Evolutionary conservation across 1,284 basidiomycete genomes (phyloP).

Genomic region (Rhodotorula sp.): DNA sequence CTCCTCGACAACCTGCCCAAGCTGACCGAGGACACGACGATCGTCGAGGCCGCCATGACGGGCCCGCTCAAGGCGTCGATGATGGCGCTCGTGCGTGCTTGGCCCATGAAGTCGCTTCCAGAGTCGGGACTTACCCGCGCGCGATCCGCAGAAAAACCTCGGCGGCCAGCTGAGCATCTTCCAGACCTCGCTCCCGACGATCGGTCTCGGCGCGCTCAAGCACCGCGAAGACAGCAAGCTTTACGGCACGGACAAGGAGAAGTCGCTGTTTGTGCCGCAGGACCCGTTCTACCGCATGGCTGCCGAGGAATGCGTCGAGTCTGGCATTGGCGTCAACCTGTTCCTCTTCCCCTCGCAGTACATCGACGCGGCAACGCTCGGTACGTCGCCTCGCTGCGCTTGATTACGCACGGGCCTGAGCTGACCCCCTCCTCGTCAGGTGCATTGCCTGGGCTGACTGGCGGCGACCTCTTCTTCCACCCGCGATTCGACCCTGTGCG

Average conservation of each 20-base stretch:
- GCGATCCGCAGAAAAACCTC: conserved; percentile 60
- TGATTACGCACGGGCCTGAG: neutral
- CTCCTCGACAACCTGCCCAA: conserved; percentile 65
- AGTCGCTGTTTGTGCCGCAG: conserved; percentile 72
- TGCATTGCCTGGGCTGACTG: conserved; percentile 69
- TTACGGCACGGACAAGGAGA: conserved; percentile 90
- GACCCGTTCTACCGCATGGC: conserved; percentile 76
- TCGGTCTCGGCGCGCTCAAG: conserved; percentile 72
- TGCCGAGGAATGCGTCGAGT: conserved; percentile 83
- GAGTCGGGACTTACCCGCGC: neutral
- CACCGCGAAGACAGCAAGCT: conserved; percentile 66
- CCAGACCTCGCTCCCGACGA: conserved; percentile 71
- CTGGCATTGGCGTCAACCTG: conserved; percentile 86
- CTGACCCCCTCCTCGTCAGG: conserved; percentile 1
- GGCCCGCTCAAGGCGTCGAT: conserved; percentile 74
- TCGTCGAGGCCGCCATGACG: conserved; percentile 69
- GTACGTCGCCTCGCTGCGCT: conserved; percentile 51
- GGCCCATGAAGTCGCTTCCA: neutral
- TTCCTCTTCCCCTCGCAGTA: conserved; percentile 82
- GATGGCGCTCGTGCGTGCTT: conserved; percentile 65
- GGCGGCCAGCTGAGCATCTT: conserved; percentile 89
- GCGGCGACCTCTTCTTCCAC: conserved; percentile 92
- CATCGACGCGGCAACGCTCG: conserved; percentile 86
- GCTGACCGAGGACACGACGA: conserved; percentile 62
- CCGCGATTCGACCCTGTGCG: conserved; percentile 77